Base-by-base conservation (phyloP, 2,329 filamentous ascomycete genomes). In the Penicillium janthinellum region DNA sequence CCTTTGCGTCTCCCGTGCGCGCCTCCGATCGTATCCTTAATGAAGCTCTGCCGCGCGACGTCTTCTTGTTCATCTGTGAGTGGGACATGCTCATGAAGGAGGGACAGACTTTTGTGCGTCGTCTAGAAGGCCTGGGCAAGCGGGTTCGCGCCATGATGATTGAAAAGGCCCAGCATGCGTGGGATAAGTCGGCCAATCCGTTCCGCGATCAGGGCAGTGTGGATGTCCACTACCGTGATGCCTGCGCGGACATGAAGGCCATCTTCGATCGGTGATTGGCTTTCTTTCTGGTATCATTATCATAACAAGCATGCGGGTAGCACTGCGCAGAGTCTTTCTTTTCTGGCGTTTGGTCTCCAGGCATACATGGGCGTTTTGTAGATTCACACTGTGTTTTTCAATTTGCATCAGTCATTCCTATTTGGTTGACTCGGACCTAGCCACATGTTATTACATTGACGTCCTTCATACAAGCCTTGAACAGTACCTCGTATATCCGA, bases 61-160 rank as follows among this genome's bases (percentile, higher is more conserved):
- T 88, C 49, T 84, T 86, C 58, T 73, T 88, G 64, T 86, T 84
- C 68, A 83, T 85, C 45, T 88, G 86, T 70, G 86, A 88, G 70
- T 88, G 84, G 83, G 86, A 88, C 68, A 88, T 88, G 86, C 75
- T 88, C 14, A 77, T 87, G n/a, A 81, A 82, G 14, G 86, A 88
- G 70, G 86, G 84, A 5, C 75, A 80, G 62, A 61, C 64, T 1
- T 81, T 82, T 55, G 75, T 78, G 47, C 71, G 76, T 12, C 72
- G 76, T 12, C 64, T 82, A 37, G 69, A 80, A 38, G 59, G 60
- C 1, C 67, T 81, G 50, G 77, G 78, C 22, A 82, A 82, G 62
- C 73, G 72, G 5, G 77, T 81, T 4, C 74, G 77, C 20, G 72
- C 73, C 50, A 80, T 78, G 72, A 76, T 80, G 69, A 78, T 82